Conservation (phyloP, 768 basidiomycete genomes). For the Rhizopogon salebrosus region DNA sequence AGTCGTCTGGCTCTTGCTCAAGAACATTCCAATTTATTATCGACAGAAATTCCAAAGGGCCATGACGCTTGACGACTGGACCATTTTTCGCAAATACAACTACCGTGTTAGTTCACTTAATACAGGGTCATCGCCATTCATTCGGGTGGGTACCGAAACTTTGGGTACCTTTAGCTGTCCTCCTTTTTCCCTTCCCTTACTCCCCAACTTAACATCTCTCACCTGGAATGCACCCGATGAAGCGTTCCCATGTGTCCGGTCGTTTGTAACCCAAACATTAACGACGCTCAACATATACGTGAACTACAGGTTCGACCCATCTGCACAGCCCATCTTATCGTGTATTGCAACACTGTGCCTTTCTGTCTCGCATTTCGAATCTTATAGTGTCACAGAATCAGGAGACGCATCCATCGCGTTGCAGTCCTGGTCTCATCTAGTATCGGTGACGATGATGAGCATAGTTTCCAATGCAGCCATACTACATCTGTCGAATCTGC, state of each 20-base stretch:
- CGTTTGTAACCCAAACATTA: background rate
- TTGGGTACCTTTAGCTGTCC: background rate
- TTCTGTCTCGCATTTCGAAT: no score
- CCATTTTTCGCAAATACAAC: conserved; percentile 23
- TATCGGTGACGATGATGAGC: background rate
- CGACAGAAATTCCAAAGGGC: background rate
- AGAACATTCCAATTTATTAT: background rate
- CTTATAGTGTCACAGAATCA: background rate
- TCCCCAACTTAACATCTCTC: background rate
- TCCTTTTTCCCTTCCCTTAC: background rate
- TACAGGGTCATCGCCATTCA: background rate
- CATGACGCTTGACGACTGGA: conserved; percentile 16
- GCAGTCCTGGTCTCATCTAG: background rate
- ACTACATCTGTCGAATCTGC: conserved; percentile 19
- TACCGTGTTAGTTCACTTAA: conserved; percentile 14
- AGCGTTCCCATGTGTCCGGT: background rate
- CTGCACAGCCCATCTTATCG: background rate
- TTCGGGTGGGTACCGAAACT: background rate
- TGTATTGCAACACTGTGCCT: no score
- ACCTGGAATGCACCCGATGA: background rate
- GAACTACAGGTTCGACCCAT: background rate
- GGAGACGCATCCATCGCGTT: background rate
- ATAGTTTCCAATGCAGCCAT: conserved; percentile 16
- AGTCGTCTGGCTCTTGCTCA: background rate
- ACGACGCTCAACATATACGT: background rate